Conservation (phyloP, 2,329 filamentous ascomycete genomes). For the Beauveria medogensis region DNA sequence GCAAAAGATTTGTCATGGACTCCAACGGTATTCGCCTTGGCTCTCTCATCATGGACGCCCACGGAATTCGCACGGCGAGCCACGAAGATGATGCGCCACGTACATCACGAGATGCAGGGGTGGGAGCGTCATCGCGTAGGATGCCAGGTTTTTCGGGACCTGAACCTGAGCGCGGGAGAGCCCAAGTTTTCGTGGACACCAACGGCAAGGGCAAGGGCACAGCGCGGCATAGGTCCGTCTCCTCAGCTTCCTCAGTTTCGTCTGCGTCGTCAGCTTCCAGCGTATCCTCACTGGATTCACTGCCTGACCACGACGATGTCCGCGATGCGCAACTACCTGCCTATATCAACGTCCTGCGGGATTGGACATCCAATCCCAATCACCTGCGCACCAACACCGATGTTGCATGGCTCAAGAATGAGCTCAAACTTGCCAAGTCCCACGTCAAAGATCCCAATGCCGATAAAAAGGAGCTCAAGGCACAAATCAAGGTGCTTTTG, state of each 20-base stretch:
- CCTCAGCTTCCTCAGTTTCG: slow-evolving; percentile 25
- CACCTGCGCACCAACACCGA: slow-evolving; percentile 39
- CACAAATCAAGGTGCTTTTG: slow-evolving; percentile 36
- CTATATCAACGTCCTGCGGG: slow-evolving; percentile 34
- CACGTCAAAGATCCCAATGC: not conserved
- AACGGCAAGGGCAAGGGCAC: slow-evolving; percentile 11
- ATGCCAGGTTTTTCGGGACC: not conserved
- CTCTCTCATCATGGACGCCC: slow-evolving; percentile 32
- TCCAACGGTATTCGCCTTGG: slow-evolving; percentile 38
- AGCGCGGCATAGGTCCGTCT: slow-evolving; percentile 28
- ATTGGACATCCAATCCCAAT: slow-evolving; percentile 43
- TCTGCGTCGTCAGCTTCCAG: slow-evolving; percentile 26
- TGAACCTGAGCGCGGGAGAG: not conserved
- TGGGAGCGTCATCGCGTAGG: not conserved
- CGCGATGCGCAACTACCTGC: slow-evolving; percentile 39
- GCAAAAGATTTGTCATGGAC: slow-evolving; percentile 35
- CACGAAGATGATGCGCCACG: not conserved
- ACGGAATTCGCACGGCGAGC: slow-evolving; percentile 25
- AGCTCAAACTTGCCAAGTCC: slow-evolving; percentile 34
- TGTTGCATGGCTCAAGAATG: slow-evolving; percentile 31
- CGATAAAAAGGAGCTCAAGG: slow-evolving; percentile 29
- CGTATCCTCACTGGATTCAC: slow-evolving; percentile 40
- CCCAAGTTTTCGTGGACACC: not conserved
- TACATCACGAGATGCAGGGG: not conserved
- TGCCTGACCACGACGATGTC: slow-evolving; percentile 46